Evolutionary conservation across 352 stramenopile genomes (phyloP).

Genomic region (Phytophthora hybrid): DNA sequence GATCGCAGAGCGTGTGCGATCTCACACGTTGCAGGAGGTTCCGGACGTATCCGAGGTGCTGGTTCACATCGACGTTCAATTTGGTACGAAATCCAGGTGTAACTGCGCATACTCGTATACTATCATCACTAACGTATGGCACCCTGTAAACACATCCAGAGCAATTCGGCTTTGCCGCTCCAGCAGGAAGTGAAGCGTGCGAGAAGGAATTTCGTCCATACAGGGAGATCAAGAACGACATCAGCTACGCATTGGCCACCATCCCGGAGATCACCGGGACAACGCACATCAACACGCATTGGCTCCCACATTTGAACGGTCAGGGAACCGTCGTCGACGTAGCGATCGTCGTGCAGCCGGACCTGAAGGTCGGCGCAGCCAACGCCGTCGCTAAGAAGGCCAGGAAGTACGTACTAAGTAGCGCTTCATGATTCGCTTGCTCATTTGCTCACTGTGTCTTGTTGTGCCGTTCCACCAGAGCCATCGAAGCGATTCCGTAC

Average conservation of each 20-base stretch:
- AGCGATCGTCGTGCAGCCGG: slow-evolving; percentile 76
- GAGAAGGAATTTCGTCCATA: slow-evolving; percentile 80
- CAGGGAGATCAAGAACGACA: slow-evolving; percentile 76
- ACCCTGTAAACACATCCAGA: slow-evolving; percentile 12
- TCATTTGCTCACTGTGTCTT: neutral
- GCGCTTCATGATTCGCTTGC: neutral
- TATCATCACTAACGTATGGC: neutral
- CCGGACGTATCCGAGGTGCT: slow-evolving; percentile 88
- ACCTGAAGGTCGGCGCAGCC: slow-evolving; percentile 80
- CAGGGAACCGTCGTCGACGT: slow-evolving; percentile 82
- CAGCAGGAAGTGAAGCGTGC: slow-evolving; percentile 34
- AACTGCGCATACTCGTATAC: neutral
- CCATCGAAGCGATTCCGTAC: slow-evolving; percentile 83
- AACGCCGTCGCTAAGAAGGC: slow-evolving; percentile 78
- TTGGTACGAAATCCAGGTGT: slow-evolving; percentile 41
- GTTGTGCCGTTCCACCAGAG: slow-evolving; percentile 40
- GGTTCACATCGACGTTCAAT: slow-evolving; percentile 87
- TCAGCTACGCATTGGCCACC: slow-evolving; percentile 61
- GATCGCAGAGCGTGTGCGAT: slow-evolving; percentile 75
- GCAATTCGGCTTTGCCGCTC: slow-evolving; percentile 37
- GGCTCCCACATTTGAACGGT: slow-evolving; percentile 66
- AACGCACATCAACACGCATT: slow-evolving; percentile 88
- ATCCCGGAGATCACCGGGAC: slow-evolving; percentile 78
- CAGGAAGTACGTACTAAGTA: slow-evolving; percentile 54
- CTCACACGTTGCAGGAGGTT: slow-evolving; percentile 72